Evolutionary conservation across 345 rosid genomes (phyloP), one percentile per base, ranked within the genome.

Genomic region (Bruguiera gymnorhiza): DNA sequence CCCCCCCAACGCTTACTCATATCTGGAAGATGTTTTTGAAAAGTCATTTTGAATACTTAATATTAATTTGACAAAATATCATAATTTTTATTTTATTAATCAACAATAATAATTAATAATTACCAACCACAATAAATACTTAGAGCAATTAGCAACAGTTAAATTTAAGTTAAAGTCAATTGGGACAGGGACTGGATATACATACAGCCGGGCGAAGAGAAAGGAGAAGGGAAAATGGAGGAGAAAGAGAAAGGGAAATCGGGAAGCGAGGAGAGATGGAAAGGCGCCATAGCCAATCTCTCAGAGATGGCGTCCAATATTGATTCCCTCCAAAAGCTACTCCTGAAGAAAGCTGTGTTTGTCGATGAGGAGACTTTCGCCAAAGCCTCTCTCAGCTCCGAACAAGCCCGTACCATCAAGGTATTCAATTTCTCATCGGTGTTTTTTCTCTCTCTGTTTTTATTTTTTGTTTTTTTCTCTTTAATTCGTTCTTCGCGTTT

Each of bases 341-440:
- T 96, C 46, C 81, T 88, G 53, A 90, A 82, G 77, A 96, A 96
- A 83, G 96, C 99, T 51, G 95, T 96, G 30, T 96, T 92, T 70
- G 97, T 96, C 1, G 96, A 89, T 62, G 96, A 92, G 51, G 97
- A 96, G 36, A 85, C 96, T 52, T 96, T 89, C 74, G 68, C 90
- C 68, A 85, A 86, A 82, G 95, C 97, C 46, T 96, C 98, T 60
- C 89, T 96, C 65, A 86, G 86, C 67, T 88, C 97, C 63, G 94
- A 96, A 70, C 98, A 96, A 81, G 82, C 97, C 37, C 92, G 97
- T 70, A 76, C 95, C 36, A 94, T 94, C 78, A 94, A 94, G 92
- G 98, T 90, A 30, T 19, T 11, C 26, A 13, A 57, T 57, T 27
- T 20, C 29, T 1, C 18, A 18, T 55, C 54, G 51, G 10, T 21